Base-by-base conservation (phyloP, 805 yeast genomes). In the Cyberlindnera mycetangii region DNA sequence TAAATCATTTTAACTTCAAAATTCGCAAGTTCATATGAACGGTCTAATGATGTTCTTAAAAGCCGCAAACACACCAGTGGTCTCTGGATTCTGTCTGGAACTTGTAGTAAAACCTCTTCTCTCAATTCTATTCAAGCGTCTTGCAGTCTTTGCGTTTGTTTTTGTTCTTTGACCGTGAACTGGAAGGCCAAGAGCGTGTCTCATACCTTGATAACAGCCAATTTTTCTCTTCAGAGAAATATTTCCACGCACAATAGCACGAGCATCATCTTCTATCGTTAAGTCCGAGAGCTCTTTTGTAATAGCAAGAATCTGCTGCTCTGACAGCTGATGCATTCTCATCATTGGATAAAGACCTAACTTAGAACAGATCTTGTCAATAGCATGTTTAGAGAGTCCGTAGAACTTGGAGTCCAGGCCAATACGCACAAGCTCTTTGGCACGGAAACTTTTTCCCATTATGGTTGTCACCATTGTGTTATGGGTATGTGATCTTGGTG, bases 261-360 rank as follows among this genome's bases (percentile, higher is more conserved):
- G 71, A 52, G 86, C 79, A 53, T 78, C 84, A 39, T 89, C 88
- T 60, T 90, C 98, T 39, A 92, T 85, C 10, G 86, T 79, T 75
- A 86, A 74, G 32, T 80, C 84, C 1, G 95, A 79, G 39, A 93
- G 72, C 63, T 93, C 97, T 63, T 89, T 92, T 31, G 96, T 85
- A 36, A 93, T 72, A 28, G 85, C 79, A 78, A 92, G 76, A 36
- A 89, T 75, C 57, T 89, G 95, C 21, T 89, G 86, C 66, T 93
- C 98, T 22, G 85, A 72, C 31, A 93, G 76, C 66, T 93, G 96
- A 63, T 87, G 93, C 86, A 90, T 84, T 68, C 96, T 80, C 95
- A 92, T 90, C 62, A 77, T 73, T 37, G 98, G 98, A 60, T 90
- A 92, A 48, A 93, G 77, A 10, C 96, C 97, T 18, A 92, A 78